Base-by-base conservation (phyloP, 192 early-diverging fungal genomes). In the Gigaspora rosea region DNA sequence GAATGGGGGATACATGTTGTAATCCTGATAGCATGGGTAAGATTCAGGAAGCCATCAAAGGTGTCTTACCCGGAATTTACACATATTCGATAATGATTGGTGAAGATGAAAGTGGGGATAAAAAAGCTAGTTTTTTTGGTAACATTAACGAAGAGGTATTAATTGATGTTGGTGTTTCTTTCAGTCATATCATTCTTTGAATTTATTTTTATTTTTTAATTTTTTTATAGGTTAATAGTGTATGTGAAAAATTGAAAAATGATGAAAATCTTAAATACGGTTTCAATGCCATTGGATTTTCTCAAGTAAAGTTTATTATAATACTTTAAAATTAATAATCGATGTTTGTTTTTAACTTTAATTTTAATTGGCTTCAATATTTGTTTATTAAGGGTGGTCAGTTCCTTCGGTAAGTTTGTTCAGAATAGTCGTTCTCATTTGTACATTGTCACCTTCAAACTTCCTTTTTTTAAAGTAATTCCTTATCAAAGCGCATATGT, bases 221-320 rank as follows among this genome's bases (percentile, higher is more conserved):
- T 16, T 78, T n/a, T 68, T 8, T 50, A 8, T 54, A 90, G 90
- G 78, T 97, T 16, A 91, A 92, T 48, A 27, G 73, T n/a, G 94
- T 93, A 0, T 99, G 97, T 78, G 71, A 85, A 10, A 82, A 90
- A 50, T 82, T 99, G 32, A 71, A 79, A 7, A 77, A 59, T 20
- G 85, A 91, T 46, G 80, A 83, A 8, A 84, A 92, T 57, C 87
- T 99, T 3, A n/a, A 80, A 20, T 63, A 82, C 73, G 95, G 94
- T 0, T 95, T 96, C 82, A 95, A 97, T 80, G 91, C 93, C 67
- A 86, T 99, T 69, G 97, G 97, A 11, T 97, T 99, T 80, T 97
- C 95, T 11, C 94, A 94, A 82, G 89, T 87, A 67, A 70, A 50
- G 49, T 70, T 22, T 18, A 56, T 36, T 47, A 22, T n/a, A 22